Evolutionary conservation across 148 eudicot genomes (phyloP), one percentile per base, ranked within the genome.

Genomic region (Arctostaphylos glauca): DNA sequence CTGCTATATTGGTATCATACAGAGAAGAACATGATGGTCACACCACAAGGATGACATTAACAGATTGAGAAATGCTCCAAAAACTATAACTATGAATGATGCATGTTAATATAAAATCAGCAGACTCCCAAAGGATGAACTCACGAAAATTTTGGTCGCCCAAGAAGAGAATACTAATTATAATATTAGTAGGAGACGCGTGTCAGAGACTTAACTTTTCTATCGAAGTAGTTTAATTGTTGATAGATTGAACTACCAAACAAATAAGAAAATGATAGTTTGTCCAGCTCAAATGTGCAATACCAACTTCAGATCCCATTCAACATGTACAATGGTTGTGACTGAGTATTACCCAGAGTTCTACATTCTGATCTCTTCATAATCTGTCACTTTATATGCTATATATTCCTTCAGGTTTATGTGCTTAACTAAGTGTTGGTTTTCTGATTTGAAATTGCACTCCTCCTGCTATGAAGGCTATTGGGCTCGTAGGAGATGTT

Each of bases 401-500:
- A 5, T 59, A 1, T 58, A 15, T 58, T 59, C 66, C 25, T 19
- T n/a, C 2, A 19, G 2, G 19, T 59, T 25, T n/a, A 19, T 59
- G 66, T 59, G 25, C n/a, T 59, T 5, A 25, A 53, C 25, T 9
- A 18, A 56, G 53, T 58, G 43, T 62, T 62, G n/a, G 49, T 21
- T 48, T 16, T n/a, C 55, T 64, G 43, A n/a, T 14, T 9, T 78
- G 15, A 25, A 49, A 18, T 53, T 54, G 18, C 9, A 13, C 48
- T 56, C 18, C 75, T 53, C 47, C 46, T 16, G 55, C 18, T 80
- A 2, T 82, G 71, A 41, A 93, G 96, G 96, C 93, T 44, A 67
- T 90, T 75, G 94, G 94, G 81, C 78, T 90, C 85, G 94, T 81
- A 80, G 97, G 97, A 81, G 97, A 92, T 87, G 97, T 93, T 49